Evolutionary conservation across 2,329 filamentous ascomycete genomes (phyloP).

Genomic region (Whalleya microplaca): DNA sequence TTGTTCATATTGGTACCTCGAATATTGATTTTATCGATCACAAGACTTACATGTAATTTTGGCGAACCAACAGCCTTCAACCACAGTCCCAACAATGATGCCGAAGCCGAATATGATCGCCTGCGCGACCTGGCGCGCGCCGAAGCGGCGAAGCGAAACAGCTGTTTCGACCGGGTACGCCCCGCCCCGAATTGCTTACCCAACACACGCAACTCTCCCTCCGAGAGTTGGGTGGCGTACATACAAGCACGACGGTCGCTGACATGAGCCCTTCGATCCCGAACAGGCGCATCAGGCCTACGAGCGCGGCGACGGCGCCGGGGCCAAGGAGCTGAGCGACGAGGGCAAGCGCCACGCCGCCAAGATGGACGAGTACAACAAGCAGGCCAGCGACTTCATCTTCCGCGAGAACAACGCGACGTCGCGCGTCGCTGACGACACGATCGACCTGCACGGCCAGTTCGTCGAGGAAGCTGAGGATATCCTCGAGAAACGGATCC

Average conservation of each 20-base stretch:
- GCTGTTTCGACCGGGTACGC: slow-evolving; percentile 73
- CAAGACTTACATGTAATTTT: slow-evolving; percentile 13
- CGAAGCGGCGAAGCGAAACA: slow-evolving; percentile 77
- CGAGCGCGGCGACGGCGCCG: slow-evolving; percentile 76
- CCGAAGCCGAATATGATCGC: slow-evolving; percentile 89
- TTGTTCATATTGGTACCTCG: not conserved
- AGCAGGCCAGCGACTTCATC: slow-evolving; percentile 89
- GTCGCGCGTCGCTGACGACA: slow-evolving; percentile 73
- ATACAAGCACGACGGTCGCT: not conserved
- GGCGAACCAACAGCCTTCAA: slow-evolving; percentile 68
- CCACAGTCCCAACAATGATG: slow-evolving; percentile 66
- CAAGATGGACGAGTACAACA: slow-evolving; percentile 87
- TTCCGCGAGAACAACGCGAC: slow-evolving; percentile 91
- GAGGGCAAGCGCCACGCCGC: slow-evolving; percentile 80
- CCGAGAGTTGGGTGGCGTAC: not conserved
- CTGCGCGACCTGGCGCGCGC: slow-evolving; percentile 80
- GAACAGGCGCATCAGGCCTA: slow-evolving; percentile 77
- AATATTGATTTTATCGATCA: not conserved
- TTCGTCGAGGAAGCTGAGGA: slow-evolving; percentile 94
- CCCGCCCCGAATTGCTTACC: no score
- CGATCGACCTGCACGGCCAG: slow-evolving; percentile 92
- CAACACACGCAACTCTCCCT: not conserved
- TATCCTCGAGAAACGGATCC: slow-evolving; percentile 84
- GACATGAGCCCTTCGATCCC: slow-evolving; percentile 3
- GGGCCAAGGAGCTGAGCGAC: slow-evolving; percentile 82